Conservation (phyloP, 2,329 filamentous ascomycete species). For the Botrytis byssoidea region DNA sequence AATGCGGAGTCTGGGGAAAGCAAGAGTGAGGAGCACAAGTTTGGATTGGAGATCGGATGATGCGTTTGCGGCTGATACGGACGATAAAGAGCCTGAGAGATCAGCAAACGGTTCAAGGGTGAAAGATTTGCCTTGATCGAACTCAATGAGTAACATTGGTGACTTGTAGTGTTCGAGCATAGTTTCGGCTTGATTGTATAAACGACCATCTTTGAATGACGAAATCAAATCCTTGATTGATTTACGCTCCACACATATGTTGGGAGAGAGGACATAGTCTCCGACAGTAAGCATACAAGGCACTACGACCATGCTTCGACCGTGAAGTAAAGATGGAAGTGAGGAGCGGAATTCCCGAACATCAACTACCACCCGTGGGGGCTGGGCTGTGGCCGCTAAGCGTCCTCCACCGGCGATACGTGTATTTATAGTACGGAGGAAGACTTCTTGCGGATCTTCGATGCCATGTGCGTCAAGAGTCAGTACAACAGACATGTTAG, state of each 20-base stretch:
- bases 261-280: conserved; percentile 90
- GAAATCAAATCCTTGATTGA: conserved; percentile 87
- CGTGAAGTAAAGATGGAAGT: conserved; percentile 86
- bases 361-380: conserved; percentile 89
- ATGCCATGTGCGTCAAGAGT: conserved; percentile 66
- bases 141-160: conserved; percentile 93
- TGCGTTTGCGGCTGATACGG: conserved; percentile 58
- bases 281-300: conserved; percentile 96
- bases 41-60: conserved; percentile 85
- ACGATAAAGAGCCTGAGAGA: conserved; percentile 58
- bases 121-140: conserved; percentile 96
- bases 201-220: conserved; percentile 85
- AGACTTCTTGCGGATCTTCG: conserved; percentile 84
- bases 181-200: conserved; percentile 88
- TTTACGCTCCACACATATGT: conserved; percentile 93
- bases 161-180: conserved; percentile 93
- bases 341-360: conserved; percentile 95
- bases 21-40: conserved; percentile 85
- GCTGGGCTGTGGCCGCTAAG: conserved; percentile 77
- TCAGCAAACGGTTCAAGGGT: conserved; percentile 82
- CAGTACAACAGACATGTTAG: conserved; percentile 86
- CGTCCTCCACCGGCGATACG: conserved; percentile 91
- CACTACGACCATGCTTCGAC: conserved; percentile 80
- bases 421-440: conserved; percentile 93
- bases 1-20: conserved; percentile 84